Base-by-base conservation (phyloP, 179 eudicot species). In the Pouteria campechiana region DNA sequence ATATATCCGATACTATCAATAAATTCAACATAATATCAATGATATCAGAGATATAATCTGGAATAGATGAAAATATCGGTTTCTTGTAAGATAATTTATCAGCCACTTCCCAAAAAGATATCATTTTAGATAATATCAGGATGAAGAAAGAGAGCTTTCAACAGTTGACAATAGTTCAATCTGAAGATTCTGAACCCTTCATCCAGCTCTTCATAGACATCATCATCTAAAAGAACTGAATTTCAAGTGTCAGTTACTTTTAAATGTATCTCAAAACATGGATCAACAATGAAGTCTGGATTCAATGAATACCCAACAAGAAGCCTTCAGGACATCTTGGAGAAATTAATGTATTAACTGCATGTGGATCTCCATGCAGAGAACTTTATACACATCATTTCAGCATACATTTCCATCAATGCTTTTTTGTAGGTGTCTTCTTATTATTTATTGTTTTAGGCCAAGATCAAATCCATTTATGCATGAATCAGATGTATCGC, bases 361-460 rank as follows among this genome's bases (percentile, higher is more conserved):
- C 88, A 66, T 90, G 98, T 31, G 89, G 93, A 71, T 90, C 98
- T 3, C 90, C 90, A 54, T 90, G 98, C 54, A 90, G 67, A 36
- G 86, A 90, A 29, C 98, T 95, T 67, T 90, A 87, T 43, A 90
- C 67, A 64, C 81, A 90, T 73, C 98, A 90, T 86, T 50, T 77
- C 83, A 19, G 96, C 93, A 75, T 76, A 82, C 15, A 79, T 69
- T 66, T 90, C 79, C 19, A 65, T 60, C 41, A 90, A 59, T 10
- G 75, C 73, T 62, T 75, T 79, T n/a, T n/a, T n/a, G n/a, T n/a
- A n/a, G n/a, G n/a, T n/a, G n/a, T n/a, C n/a, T n/a, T n/a, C n/a
- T n/a, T n/a, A n/a, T n/a, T n/a, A n/a, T n/a, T n/a, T n/a, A n/a
- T n/a, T n/a, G n/a, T n/a, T n/a, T n/a, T n/a, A n/a, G n/a, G n/a